Percentiles rank a stretch among this genome's conserved stretches.
Conservation (phyloP, 2,329 filamentous ascomycete genomes). For the Clonostachys rhizophaga region DNA sequence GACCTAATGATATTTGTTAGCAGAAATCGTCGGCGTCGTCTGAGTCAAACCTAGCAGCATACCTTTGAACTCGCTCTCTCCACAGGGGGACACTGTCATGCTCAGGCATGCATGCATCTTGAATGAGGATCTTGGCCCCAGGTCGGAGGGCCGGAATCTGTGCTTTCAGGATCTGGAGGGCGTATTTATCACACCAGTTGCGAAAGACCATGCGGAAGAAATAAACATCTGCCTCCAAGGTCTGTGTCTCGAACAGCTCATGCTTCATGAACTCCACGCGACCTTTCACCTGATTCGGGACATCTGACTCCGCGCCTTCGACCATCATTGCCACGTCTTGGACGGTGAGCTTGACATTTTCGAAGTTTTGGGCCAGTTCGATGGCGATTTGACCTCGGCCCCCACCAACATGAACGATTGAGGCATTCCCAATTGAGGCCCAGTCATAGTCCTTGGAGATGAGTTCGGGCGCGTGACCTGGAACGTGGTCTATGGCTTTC, state of each 20-base stretch:
- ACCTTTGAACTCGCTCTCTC: too few species aligned
- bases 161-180: slow-evolving; percentile 29
- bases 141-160: slow-evolving; percentile 37
- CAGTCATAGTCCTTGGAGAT: too few species aligned
- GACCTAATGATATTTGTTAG: too few species aligned
- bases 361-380: slow-evolving; percentile 30
- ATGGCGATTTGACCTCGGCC: slow-evolving; percentile 27
- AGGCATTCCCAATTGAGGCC: too few species aligned
- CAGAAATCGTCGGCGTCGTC: too few species aligned
- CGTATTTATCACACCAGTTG: slow-evolving; percentile 45
- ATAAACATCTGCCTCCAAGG: slow-evolving; percentile 39
- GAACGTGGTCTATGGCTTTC: too few species aligned
- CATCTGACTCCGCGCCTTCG: slow-evolving; percentile 22
- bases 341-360: slow-evolving; percentile 33
- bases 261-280: slow-evolving; percentile 28
- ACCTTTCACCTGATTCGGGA: slow-evolving; percentile 20
- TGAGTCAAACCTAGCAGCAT: too few species aligned
- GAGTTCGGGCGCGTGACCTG: too few species aligned
- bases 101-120: too few species aligned
- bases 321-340: slow-evolving; percentile 35
- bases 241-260: slow-evolving; percentile 31
- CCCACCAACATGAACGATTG: too few species aligned
- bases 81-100: too few species aligned
- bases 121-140: slow-evolving; percentile 26
- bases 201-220: slow-evolving; percentile 50